Conservation (phyloP, 768 basidiomycete species). For the Serendipita sp. region DNA sequence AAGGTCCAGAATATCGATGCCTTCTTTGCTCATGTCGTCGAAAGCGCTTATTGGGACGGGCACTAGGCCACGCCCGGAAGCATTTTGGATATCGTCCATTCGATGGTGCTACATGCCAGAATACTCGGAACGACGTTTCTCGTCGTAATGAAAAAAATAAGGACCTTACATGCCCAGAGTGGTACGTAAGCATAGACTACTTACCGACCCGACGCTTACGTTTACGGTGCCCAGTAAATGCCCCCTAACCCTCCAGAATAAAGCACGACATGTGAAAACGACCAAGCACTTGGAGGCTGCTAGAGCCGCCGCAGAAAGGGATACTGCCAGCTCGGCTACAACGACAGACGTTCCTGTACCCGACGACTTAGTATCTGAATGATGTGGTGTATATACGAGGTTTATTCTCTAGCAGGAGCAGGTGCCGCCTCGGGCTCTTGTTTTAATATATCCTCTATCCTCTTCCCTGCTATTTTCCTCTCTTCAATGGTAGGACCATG, state of each 20-base stretch:
- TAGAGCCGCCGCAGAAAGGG: no score
- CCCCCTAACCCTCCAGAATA: background rate
- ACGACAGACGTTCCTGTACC: no score
- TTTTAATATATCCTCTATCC: constrained; percentile 8
- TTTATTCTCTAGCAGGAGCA: constrained; percentile 6
- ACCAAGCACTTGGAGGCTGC: background rate
- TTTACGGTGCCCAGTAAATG: background rate
- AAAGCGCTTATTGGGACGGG: background rate
- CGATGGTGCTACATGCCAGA: background rate
- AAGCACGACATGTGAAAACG: background rate
- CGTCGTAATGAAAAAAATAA: background rate
- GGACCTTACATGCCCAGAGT: background rate
- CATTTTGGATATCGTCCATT: background rate
- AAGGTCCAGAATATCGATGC: background rate
- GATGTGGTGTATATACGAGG: background rate
- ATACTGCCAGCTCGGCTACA: no score
- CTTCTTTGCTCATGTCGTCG: background rate
- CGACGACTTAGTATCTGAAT: no score
- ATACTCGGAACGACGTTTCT: background rate
- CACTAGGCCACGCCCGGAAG: background rate
- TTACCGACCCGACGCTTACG: background rate
- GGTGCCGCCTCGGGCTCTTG: constrained; percentile 10
- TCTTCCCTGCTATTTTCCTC: constrained; percentile 13
- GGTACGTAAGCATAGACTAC: background rate
- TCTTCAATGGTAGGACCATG: constrained; percentile 39